Conservation (phyloP, 1,139 yeast species). For the Kurtzmaniella quercitrusa region DNA sequence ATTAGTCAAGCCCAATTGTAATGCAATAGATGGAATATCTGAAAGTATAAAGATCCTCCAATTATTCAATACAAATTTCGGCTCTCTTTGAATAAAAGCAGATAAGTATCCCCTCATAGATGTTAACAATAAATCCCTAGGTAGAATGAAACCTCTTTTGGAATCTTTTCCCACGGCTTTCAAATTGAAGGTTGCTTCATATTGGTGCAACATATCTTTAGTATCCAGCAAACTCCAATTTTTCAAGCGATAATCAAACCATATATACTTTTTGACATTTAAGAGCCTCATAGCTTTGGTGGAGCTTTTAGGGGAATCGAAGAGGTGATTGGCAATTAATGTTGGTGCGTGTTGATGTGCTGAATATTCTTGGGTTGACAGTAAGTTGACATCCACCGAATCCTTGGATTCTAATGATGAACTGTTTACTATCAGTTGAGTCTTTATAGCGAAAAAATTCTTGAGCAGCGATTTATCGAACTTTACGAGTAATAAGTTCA, state of each 20-base stretch:
- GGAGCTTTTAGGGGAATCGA: conserved; percentile 6
- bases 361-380: background rate
- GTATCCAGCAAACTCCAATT: conserved; percentile 18
- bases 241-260: conserved; percentile 26
- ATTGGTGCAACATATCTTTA: conserved; percentile 13
- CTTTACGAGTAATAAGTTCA: background rate
- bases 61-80: conserved; percentile 24
- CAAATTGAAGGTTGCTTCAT: conserved; percentile 12
- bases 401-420: background rate
- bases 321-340: background rate
- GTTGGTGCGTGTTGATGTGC: background rate
- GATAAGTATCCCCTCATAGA: conserved; percentile 19
- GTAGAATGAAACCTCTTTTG: conserved; percentile 12
- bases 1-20: background rate
- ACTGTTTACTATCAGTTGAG: background rate
- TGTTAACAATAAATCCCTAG: conserved; percentile 19
- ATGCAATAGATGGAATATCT: background rate
- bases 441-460: background rate
- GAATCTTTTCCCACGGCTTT: background rate
- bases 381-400: background rate
- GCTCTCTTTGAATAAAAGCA: conserved; percentile 15
- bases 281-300: conserved; percentile 8
- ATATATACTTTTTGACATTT: conserved; percentile 25
- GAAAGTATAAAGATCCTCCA: conserved; percentile 35
- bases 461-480: background rate